Evolutionary conservation across 305 asterid genomes (phyloP), one percentile per base, ranked within the genome.

Genomic region (Fraxinus baroniana): DNA sequence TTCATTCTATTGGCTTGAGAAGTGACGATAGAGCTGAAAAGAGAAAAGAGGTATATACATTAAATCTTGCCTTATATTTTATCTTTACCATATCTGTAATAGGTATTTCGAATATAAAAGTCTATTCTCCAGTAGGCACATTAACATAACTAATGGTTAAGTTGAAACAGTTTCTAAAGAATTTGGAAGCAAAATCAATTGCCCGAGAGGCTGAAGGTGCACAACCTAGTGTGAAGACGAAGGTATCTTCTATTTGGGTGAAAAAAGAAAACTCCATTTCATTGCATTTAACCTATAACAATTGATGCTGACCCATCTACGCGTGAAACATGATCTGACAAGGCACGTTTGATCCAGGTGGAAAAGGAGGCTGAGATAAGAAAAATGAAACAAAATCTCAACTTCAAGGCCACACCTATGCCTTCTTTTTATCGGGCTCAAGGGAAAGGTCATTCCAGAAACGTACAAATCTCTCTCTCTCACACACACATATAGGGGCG

Each of bases 151-250:
- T 55, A 76, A 68, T 75, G 41, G 55, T 68, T 12, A 80, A 24
- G 73, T 73, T 62, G 22, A 66, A 72, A 82, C 90, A 86, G 92
- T 88, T 90, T 81, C 15, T 84, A 28, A 88, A 91, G 90, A 89
- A 88, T 73, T 83, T 92, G 86, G 94, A 88, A 85, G 94, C 89
- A 76, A 90, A 90, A 84, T 90, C 95, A 77, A 82, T 87, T 76
- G 84, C 92, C 44, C 84, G 93, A 92, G 91, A 81, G 66, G 88
- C 85, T 7, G 97, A 81, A 86, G 87, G 87, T 76, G 87, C 90
- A 78, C 89, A 70, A 71, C 84, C 33, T 78, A 77, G 73, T 82
- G 86, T 90, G 81, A 92, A 87, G 84, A 78, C 91, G 46, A 93
- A 88, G 97, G 97, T 88, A 86, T n/a, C 57, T 74, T 76, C 41